Conservation (phyloP, 768 basidiomycete genomes). For the Cyclocybe cylindracea region DNA sequence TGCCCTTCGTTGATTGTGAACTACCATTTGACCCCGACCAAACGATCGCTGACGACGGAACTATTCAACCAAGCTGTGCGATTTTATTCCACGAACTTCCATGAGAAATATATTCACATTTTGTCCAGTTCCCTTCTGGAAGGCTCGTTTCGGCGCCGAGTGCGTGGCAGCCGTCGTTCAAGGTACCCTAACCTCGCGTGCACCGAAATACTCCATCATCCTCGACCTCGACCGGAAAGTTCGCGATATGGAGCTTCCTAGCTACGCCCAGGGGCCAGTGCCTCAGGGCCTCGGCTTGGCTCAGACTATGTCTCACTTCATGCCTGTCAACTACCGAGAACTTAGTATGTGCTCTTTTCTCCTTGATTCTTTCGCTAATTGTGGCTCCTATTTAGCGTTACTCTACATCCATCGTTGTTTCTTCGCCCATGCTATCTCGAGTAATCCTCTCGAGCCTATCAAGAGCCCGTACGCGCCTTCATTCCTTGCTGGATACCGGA, state of each 20-base stretch:
- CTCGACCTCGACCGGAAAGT: conserved; percentile 68
- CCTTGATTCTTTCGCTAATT: neutral
- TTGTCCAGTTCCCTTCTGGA: conserved; percentile 63
- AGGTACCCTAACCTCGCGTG: conserved; percentile 64
- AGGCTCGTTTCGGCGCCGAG: conserved; percentile 65
- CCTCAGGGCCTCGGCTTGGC: conserved; percentile 52
- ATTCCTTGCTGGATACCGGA: conserved; percentile 67
- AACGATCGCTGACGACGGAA: conserved; percentile 59
- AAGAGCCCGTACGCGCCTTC: conserved; percentile 67
- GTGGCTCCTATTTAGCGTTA: conserved; percentile 43
- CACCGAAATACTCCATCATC: conserved; percentile 62
- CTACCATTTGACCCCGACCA: conserved; percentile 62
- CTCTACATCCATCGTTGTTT: conserved; percentile 76
- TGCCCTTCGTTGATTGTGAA: conserved; percentile 75
- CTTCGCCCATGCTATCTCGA: conserved; percentile 72
- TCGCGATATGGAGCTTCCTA: conserved; percentile 67
- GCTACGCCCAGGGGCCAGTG: conserved; percentile 54
- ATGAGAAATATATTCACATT: neutral
- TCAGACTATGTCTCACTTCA: conserved; percentile 72
- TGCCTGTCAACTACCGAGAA: conserved; percentile 74
- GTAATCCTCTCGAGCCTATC: conserved; percentile 66
- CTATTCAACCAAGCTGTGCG: conserved; percentile 60
- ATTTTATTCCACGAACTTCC: conserved; percentile 3
- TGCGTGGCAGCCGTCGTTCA: conserved; percentile 70
- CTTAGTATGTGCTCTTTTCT: conserved; percentile 46